Base-by-base conservation (phyloP, 2,329 filamentous ascomycete genomes). In the Talaromyces sp. region DNA sequence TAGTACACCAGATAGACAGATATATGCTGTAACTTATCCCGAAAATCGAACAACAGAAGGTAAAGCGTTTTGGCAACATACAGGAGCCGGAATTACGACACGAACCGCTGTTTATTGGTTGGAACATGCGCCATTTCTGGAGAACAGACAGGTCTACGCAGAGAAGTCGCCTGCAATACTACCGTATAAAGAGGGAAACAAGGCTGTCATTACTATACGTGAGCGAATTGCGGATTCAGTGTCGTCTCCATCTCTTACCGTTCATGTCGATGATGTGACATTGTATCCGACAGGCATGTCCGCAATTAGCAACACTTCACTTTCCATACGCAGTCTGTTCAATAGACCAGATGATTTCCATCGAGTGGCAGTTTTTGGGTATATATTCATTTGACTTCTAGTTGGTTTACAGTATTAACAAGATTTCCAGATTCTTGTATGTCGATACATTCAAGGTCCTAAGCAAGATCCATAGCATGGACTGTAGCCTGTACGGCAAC, bases 401-500 rank as follows among this genome's bases (percentile, higher is more conserved):
- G 2, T 35, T 15, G 8, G 4, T 10, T 45, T 13, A n/a, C 25
- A 31, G 27, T 31, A 50, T 10, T 43, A 15, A 25, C 17, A 9
- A 27, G 8, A 41, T 25, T 22, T 6, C 7, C 50, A 63, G 61
- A 22, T 63, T 63, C 19, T n/a, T 63, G 25, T 63, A 63, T 45
- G 61, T 63, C 8, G 61, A 63, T 15, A 63, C 61, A n/a, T 63
- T 63, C 39, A 63, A 63, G 17, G 61, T 63, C 27, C 22, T 63
- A 17, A 47, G 50, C 37, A 63, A 63, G 10, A 56, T 63, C 11
- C 49, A 63, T 25, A 27, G 61, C 25, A 63, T 63, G 61, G 22
- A 57, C n/a, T 63, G 61, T 27, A 41, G 13, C 10, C 10, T 68
- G 13, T 64, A 66, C 35, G 66, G 66, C 13, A 62, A 67, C 19